A percentile compares a stretch with the other conserved stretches of the same genome.
These are phyloP conservation scores for Penicillium sp. DNA, from an alignment of 2,329 filamentous ascomycete genomes.

Conservation along the genomic window DNA sequence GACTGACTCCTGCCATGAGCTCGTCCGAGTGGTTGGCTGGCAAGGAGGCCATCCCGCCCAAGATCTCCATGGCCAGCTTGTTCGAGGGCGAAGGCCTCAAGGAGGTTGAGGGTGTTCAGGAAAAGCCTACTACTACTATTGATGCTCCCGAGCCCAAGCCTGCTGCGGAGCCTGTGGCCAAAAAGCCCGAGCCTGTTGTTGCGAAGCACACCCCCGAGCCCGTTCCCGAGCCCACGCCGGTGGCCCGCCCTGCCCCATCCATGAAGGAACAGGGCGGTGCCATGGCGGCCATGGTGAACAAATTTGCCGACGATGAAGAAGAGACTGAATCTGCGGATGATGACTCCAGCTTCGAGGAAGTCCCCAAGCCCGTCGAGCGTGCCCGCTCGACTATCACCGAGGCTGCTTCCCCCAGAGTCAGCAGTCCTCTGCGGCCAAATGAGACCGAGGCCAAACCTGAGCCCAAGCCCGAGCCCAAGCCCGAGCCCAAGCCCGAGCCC, in stretches of 20 bases:
- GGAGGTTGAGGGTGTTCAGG: slow-evolving; percentile 59
- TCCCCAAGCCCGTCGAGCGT: slow-evolving; percentile 71
- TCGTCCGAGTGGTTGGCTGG: slow-evolving; percentile 82
- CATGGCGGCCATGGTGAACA: slow-evolving; percentile 79
- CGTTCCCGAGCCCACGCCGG: slow-evolving; percentile 32
- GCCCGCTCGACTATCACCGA: slow-evolving; percentile 31
- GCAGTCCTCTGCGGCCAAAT: slow-evolving; percentile 32
- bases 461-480: slow-evolving; percentile 19
- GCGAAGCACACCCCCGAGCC: slow-evolving; percentile 28
- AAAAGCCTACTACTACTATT: slow-evolving; percentile 35
- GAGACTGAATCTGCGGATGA: slow-evolving; percentile 58
- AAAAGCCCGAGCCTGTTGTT: slow-evolving; percentile 36
- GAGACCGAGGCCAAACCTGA: slow-evolving; percentile 15
- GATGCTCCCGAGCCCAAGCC: slow-evolving; percentile 49
- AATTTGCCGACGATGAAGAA: slow-evolving; percentile 76
- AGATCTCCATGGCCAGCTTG: slow-evolving; percentile 89
- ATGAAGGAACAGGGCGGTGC: slow-evolving; percentile 84
- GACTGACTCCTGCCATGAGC: slow-evolving; percentile 75
- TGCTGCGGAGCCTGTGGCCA: slow-evolving; percentile 44
- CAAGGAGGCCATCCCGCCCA: slow-evolving; percentile 78
- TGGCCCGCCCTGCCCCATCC: slow-evolving; percentile 58
- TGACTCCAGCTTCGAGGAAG: slow-evolving; percentile 81
- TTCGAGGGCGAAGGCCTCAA: slow-evolving; percentile 81
- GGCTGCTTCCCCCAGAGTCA: slow-evolving; percentile 27
- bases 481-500: too few species aligned